Percentiles rank a stretch among this genome's conserved stretches.
Evolutionary conservation across 495 filamentous ascomycete genomes (phyloP).

Genomic region (Hypoxylon subgilvum): DNA sequence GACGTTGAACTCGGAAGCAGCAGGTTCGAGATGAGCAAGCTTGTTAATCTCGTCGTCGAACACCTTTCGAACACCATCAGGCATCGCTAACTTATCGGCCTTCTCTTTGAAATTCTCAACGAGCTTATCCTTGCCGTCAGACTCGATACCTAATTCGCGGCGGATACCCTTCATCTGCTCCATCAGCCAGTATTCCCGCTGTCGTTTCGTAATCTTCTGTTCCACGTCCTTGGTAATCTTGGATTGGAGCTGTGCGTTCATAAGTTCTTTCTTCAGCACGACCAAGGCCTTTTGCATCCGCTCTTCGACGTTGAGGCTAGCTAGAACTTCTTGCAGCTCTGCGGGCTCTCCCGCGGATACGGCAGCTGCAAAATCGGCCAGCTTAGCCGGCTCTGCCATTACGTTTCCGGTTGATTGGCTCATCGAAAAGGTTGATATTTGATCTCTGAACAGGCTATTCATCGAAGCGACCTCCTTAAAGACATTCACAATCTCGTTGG

Average conservation of each 20-base stretch:
- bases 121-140: conserved; percentile 96
- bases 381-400: conserved; percentile 88
- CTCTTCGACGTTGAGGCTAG: conserved; percentile 85
- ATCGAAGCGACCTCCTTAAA: conserved; percentile 94
- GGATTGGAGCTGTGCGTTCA: conserved; percentile 94
- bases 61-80: conserved; percentile 91
- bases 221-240: conserved; percentile 99
- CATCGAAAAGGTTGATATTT: conserved; percentile 95
- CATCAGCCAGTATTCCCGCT: conserved; percentile 98
- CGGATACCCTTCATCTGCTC: conserved; percentile 99
- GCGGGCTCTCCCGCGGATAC: conserved; percentile 87
- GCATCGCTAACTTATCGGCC: conserved; percentile 92
- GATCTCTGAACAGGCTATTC: conserved; percentile 95
- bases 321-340: conserved; percentile 93
- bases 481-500: conserved; percentile 96
- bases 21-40: conserved; percentile 89
- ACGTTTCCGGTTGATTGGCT: conserved; percentile 93
- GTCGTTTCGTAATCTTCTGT: conserved; percentile 94
- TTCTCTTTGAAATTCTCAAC: conserved; percentile 98
- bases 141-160: conserved; percentile 92
- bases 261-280: conserved; percentile 95
- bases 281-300: conserved; percentile 86
- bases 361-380: conserved; percentile 96
- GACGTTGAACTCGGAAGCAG: conserved; percentile 97
- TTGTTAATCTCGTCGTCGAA: conserved; percentile 99